Conservation (phyloP, 441 rosid species). For the Mallotus repandus region DNA sequence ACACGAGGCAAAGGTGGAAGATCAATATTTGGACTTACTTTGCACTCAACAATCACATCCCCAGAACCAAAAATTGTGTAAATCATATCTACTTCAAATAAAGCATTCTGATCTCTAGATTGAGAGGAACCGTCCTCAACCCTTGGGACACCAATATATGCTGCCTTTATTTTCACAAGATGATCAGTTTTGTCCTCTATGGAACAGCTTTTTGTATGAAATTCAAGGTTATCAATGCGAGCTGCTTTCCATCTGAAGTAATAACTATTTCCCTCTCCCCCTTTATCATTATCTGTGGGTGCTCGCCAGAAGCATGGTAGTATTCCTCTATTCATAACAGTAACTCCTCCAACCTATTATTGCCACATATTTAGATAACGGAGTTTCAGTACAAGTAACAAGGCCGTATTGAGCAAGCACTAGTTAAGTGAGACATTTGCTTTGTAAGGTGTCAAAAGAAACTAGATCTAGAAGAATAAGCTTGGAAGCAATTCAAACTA, state of each 20-base stretch:
- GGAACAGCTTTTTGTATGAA: conserved; percentile 64
- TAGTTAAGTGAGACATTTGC: background rate
- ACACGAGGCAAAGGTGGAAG: conserved; percentile 94
- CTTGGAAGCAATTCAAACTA: background rate
- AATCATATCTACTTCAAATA: conserved; percentile 55
- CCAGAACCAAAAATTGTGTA: conserved; percentile 74
- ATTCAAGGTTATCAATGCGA: conserved; percentile 44
- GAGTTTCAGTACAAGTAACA: background rate
- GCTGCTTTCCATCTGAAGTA: conserved; percentile 82
- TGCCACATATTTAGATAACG: conserved; percentile 22
- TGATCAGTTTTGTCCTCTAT: conserved; percentile 41
- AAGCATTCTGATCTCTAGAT: conserved; percentile 38
- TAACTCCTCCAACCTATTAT: conserved; percentile 65
- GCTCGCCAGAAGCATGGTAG: conserved; percentile 97
- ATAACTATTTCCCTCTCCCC: conserved; percentile 77
- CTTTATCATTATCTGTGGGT: conserved; percentile 95
- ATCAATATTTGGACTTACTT: conserved; percentile 56
- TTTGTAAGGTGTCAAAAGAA: background rate
- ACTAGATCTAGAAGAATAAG: background rate
- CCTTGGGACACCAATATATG: conserved; percentile 44
- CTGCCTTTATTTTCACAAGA: conserved; percentile 52
- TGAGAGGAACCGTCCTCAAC: conserved; percentile 31
- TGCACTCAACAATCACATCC: conserved; percentile 66
- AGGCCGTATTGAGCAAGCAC: background rate
- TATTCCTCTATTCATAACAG: conserved; percentile 68